Conservation (phyloP, 257 asterid species). For the Plantago ovata region DNA sequence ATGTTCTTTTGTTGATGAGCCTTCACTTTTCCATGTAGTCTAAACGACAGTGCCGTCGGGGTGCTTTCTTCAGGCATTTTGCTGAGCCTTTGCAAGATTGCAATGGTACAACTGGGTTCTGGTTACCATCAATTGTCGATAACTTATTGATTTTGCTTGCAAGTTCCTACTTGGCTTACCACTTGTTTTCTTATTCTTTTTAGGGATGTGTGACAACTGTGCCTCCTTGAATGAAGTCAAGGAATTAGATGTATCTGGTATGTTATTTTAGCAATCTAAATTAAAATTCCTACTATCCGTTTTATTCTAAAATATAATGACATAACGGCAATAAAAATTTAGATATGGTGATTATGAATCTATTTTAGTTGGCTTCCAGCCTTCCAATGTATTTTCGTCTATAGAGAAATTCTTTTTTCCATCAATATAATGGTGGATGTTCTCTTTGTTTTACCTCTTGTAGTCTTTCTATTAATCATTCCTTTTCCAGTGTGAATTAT, state of each 20-base stretch:
- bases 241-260: conserved; percentile 87
- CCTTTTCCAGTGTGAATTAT: too few species aligned
- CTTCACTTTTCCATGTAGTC: conserved; percentile 45
- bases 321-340: conserved; percentile 7
- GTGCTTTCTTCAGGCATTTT: conserved; percentile 91
- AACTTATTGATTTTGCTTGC: conserved; percentile 15
- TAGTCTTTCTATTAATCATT: background rate
- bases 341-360: background rate
- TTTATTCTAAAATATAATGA: conserved; percentile 7
- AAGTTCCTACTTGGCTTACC: conserved; percentile 18
- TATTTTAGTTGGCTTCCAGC: too few species aligned
- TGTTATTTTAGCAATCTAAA: conserved; percentile 13
- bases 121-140: conserved; percentile 15
- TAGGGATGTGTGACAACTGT: conserved; percentile 99
- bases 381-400: too few species aligned
- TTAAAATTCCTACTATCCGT: conserved; percentile 10
- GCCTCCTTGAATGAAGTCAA: conserved; percentile 59
- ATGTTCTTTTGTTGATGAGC: conserved; percentile 21
- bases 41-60: conserved; percentile 77
- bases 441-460: background rate
- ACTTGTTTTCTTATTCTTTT: conserved; percentile 15
- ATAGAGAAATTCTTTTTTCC: too few species aligned
- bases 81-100: conserved; percentile 90
- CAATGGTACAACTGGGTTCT: conserved; percentile 49
- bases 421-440: conserved; percentile 4